Evolutionary conservation across 148 eudicot genomes (phyloP).

Genomic region (Diospyros kaki): DNA sequence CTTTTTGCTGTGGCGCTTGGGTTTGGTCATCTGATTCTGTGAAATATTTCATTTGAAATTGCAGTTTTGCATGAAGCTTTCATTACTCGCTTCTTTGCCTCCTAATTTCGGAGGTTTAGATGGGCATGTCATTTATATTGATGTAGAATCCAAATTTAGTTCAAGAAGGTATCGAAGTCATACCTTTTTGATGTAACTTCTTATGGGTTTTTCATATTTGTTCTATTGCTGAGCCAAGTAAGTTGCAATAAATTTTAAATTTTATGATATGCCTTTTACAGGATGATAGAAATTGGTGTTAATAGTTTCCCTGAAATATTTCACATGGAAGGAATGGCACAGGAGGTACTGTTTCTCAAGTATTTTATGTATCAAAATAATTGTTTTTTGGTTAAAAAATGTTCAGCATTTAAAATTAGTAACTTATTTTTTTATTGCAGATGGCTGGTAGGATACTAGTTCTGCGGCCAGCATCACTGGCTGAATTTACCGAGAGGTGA

Average conservation of each 20-base stretch:
- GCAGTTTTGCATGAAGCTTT: slow-evolving; percentile 87
- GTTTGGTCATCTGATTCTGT: slow-evolving; percentile 11
- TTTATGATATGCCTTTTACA: slow-evolving; percentile 18
- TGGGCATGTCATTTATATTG: slow-evolving; percentile 78
- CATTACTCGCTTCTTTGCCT: slow-evolving; percentile 79
- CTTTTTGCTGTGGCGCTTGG: background rate
- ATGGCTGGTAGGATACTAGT: slow-evolving; percentile 90
- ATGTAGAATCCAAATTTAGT: slow-evolving; percentile 85
- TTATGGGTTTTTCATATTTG: slow-evolving; percentile 2
- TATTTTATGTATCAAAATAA: background rate
- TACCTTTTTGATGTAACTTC: slow-evolving; percentile 5
- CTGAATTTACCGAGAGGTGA: slow-evolving; percentile 78
- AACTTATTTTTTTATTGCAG: slow-evolving; percentile 30
- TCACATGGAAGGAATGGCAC: slow-evolving; percentile 64
- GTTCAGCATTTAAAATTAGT: background rate
- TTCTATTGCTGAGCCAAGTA: background rate
- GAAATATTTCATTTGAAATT: slow-evolving; percentile 14
- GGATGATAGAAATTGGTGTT: slow-evolving; percentile 82
- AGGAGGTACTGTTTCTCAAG: slow-evolving; percentile 43
- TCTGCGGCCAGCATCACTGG: slow-evolving; percentile 65
- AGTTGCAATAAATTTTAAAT: background rate
- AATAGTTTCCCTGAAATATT: slow-evolving; percentile 85
- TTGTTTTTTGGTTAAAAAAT: background rate
- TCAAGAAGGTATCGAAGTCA: slow-evolving; percentile 59
- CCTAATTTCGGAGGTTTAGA: slow-evolving; percentile 71